A percentile compares a stretch with the other conserved stretches of the same genome.
Conservation (phyloP, 805 yeast species). For the Sugiyamaella floridensis region DNA sequence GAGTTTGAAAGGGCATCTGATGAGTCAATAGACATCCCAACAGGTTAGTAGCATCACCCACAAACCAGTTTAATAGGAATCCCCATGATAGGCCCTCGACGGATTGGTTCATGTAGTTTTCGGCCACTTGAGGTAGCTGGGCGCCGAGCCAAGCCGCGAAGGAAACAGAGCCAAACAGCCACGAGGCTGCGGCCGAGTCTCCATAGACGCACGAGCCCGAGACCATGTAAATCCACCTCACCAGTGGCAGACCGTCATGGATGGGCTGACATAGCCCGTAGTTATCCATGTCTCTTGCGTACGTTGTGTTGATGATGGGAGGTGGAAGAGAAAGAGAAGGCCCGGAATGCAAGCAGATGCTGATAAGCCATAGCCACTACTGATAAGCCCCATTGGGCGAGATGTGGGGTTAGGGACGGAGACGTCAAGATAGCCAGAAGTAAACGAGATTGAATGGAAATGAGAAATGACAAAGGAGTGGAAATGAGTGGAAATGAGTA, state of each 20-base stretch:
- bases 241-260: conserved; percentile 20
- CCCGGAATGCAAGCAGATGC: background rate
- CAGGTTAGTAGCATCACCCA: conserved; percentile 55
- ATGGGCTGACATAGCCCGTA: conserved; percentile 22
- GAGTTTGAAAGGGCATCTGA: conserved; percentile 75
- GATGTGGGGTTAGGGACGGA: conserved; percentile 2
- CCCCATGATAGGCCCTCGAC: conserved; percentile 62
- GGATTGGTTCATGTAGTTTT: conserved; percentile 51
- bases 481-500: no score
- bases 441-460: no score
- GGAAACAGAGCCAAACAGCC: conserved; percentile 18
- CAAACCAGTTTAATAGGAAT: conserved; percentile 56
- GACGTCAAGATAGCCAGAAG: background rate
- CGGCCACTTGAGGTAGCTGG: conserved; percentile 61
- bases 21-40: conserved; percentile 67
- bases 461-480: no score
- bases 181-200: conserved; percentile 20
- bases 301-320: background rate
- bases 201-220: conserved; percentile 26
- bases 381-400: background rate
- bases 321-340: background rate
- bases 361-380: background rate
- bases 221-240: conserved; percentile 21
- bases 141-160: conserved; percentile 62
- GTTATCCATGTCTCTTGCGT: background rate